A percentile compares a stretch with the other conserved stretches of the same genome.
Evolutionary conservation across 345 rosid species (phyloP).

Genomic region (Salix suchowensis): DNA sequence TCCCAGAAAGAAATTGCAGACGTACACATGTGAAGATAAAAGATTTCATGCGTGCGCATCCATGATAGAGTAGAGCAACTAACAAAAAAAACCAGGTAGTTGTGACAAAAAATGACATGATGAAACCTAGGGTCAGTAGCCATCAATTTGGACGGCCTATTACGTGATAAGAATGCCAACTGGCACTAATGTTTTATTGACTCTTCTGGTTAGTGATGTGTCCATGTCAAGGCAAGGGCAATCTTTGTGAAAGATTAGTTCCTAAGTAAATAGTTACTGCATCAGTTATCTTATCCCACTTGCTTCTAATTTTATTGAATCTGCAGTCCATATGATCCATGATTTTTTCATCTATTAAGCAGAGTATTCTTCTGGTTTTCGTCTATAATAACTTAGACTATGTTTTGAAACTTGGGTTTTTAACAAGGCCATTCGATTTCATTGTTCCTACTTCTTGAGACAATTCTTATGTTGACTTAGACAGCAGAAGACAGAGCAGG

Average conservation of each 20-base stretch:
- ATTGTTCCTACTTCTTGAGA: not conserved
- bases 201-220: not conserved
- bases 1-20: not conserved
- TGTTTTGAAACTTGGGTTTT: not conserved
- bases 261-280: not conserved
- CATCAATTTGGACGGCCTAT: constrained; percentile 1
- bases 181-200: not conserved
- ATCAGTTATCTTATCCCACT: not conserved
- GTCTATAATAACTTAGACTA: not conserved
- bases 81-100: not conserved
- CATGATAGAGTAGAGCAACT: not conserved
- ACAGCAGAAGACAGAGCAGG: not conserved
- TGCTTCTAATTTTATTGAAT: not conserved
- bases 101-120: not conserved
- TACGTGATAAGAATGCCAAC: not conserved
- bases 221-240: not conserved
- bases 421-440: not conserved
- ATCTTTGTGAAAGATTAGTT: not conserved
- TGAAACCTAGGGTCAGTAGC: not conserved
- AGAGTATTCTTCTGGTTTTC: not conserved
- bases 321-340: not conserved
- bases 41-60: not conserved
- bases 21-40: not conserved
- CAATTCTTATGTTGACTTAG: not conserved
- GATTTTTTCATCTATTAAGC: not conserved